Evolutionary conservation across 768 basidiomycete species (phyloP), one percentile per base, ranked within the genome.

Genomic region (Boletus reticuloceps): DNA sequence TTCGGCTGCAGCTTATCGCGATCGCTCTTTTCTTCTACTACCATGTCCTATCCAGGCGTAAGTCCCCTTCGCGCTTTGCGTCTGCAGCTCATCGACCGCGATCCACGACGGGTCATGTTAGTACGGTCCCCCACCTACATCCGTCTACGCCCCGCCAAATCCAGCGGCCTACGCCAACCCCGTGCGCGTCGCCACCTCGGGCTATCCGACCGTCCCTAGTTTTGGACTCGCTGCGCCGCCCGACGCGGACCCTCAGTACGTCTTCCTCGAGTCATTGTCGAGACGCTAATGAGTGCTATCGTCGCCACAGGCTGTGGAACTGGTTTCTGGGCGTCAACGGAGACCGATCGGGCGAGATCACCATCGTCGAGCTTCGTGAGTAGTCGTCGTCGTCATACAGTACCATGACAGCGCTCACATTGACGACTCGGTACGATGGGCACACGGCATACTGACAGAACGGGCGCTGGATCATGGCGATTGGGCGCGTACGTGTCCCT

Each of bases 241-340:
- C 12, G 88, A 86, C 31, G 84, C 84, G 14, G 90, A 92, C 52
- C 88, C 88, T 25, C 82, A 87, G 90, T 92, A 61, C 68, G 86
- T 60, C 34, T 8, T 32, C 7, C 9, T 6, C n/a, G 2, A 22
- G 22, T 13, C 36, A 25, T 8, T 7, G 6, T 34, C 14, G 7
- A 12, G 42, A 16, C 42, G 14, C 25, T 12, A 14, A 9, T 37
- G 29, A 22, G 29, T n/a, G 17, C 13, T 19, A 12, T 5, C 20
- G 2, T 11, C 12, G 12, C 7, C 8, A 17, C 14, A 53, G 54
- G 63, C 65, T 91, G 8, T 91, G 88, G 88, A 70, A 59, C 47
- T 89, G 87, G 86, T 93, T 92, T 70, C 58, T 63, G 20, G 68
- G 83, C 12, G 89, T 91, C 20, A 90, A 92, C 69, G 69, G 70